Evolutionary conservation across 73 alveolate species (phyloP), one percentile per base, ranked within the genome.

Genomic region (Paramecium sexaurelia): DNA sequence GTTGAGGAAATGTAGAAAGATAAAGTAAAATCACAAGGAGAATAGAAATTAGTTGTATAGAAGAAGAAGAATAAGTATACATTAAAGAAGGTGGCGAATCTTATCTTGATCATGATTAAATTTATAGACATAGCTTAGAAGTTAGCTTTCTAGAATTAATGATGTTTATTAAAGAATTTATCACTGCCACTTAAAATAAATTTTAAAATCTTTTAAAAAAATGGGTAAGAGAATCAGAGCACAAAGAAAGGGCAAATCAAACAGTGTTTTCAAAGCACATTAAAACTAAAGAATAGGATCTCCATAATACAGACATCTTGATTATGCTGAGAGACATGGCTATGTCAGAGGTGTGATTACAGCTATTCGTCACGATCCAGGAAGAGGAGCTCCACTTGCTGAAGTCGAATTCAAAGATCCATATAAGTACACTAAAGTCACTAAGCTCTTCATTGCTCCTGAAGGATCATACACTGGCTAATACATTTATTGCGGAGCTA

Each of bases 391-490:
- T 13, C 99, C 99, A 27, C 93, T 98, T 35, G 98, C 98, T 78
- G 94, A 98, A 91, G 99, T 98, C 20, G 95, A 95, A 57, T 98
- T 98, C 99, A 96, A 98, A 71, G 99, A 98, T 94, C 99, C 99
- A 40, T 96, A 97, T 94, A 95, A 93, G 91, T 98, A 95, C 94
- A 92, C 93, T 94, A 97, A 93, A 61, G 68, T 96, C 73, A 97
- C 97, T 73, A 99, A 97, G 96, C 94, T 92, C 85, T 97, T 97
- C 96, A 95, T 95, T 82, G 99, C 99, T 40, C 97, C 95, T 19
- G 99, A 97, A 92, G 99, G 99, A 32, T 92, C 95, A 95, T 94
- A 97, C 95, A 92, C 99, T 41, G 99, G 99, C 57, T 97, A 98
- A 94, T 97, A 95, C 96, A 94, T 98, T 89, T 97, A 97, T 95